Base-by-base conservation (phyloP, 768 basidiomycete species). In the Lactarius sanguifluus region DNA sequence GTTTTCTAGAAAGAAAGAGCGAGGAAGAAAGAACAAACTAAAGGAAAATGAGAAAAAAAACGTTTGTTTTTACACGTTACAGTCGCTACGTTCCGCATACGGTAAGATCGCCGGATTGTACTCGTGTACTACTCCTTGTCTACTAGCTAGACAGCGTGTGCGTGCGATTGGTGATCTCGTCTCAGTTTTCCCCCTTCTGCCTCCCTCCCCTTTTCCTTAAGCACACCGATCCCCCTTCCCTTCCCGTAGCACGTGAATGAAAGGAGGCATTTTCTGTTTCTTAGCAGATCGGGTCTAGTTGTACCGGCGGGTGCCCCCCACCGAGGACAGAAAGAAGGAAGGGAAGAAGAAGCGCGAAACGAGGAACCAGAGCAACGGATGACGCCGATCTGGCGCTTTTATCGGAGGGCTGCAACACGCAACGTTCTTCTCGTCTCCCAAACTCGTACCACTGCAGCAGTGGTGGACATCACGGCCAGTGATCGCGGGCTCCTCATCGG, bases 1-100 rank as follows among this genome's bases (percentile, higher is more conserved):
- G 64, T 41, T 62, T 66, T 57, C n/a, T 57, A 57, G 62, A 66
- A 38, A 34, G 25, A 56, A 40, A 38, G 52, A 20, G 34, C 25
- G 18, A 38, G 34, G 32, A 56, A 62, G 28, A 36, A 25, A 56
- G 25, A 30, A 43, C 41, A 41, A 7, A 18, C 41, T 6, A 41
- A 23, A 52, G 12, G 50, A 52, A 50, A 13, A 25, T 12, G 50
- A 5, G 10, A 13, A 52, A 25, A 10, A 25, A 25, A 52, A 25
- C 50, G 50, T 52, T 52, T 52, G 50, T 52, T 52, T 52, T 52
- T 52, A 52, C 47, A 50, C 47, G 47, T 50, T 38, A 50, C 50
- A 52, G 2, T 52, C 12, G n/a, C 50, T 52, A 52, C 5, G 47
- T 23, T 50, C 47, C 23, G 5, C 23, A 10, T 50, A 50, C 47